Evolutionary conservation across 2,329 filamentous ascomycete genomes (phyloP).

Genomic region (Fusarium aywerte): DNA sequence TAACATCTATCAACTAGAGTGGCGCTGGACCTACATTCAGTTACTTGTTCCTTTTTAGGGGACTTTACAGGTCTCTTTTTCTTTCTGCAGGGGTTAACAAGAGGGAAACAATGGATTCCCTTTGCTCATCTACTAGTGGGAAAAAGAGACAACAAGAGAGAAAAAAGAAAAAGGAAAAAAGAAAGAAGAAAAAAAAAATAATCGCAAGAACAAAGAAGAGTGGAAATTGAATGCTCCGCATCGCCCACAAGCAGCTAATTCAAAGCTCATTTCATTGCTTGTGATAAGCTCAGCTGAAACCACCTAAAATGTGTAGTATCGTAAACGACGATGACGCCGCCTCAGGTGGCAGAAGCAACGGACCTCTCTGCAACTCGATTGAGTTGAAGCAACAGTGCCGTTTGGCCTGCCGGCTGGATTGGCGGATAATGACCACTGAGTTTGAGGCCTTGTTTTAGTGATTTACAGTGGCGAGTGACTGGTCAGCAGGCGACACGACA

Average conservation of each 20-base stretch:
- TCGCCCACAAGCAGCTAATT: conserved; percentile 3
- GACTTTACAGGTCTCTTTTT: conserved; percentile 12
- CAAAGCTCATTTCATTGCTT: background rate
- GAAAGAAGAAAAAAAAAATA: conserved; percentile 1
- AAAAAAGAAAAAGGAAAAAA: background rate
- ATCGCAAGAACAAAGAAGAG: conserved; percentile 12
- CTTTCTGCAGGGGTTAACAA: background rate
- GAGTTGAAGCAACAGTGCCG: background rate
- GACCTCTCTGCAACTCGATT: background rate
- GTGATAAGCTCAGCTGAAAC: background rate
- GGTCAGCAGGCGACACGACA: conserved; percentile 16
- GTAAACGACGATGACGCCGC: conserved; percentile 18
- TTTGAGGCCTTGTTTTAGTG: conserved; percentile 3
- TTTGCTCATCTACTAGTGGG: conserved; percentile 9
- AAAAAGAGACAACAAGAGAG: conserved; percentile 4
- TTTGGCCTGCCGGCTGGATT: background rate
- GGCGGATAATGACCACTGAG: background rate
- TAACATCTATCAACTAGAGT: background rate
- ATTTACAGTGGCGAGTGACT: conserved; percentile 21
- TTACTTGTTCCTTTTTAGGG: conserved; percentile 14
- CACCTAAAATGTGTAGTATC: background rate
- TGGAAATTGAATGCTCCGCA: conserved; percentile 14
- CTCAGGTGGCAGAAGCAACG: background rate
- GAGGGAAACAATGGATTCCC: conserved; percentile 23
- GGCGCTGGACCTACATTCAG: background rate